These are phyloP conservation scores for Apiosordaria backusii DNA, from an alignment of 495 filamentous ascomycete genomes.

Conservation along the genomic window DNA sequence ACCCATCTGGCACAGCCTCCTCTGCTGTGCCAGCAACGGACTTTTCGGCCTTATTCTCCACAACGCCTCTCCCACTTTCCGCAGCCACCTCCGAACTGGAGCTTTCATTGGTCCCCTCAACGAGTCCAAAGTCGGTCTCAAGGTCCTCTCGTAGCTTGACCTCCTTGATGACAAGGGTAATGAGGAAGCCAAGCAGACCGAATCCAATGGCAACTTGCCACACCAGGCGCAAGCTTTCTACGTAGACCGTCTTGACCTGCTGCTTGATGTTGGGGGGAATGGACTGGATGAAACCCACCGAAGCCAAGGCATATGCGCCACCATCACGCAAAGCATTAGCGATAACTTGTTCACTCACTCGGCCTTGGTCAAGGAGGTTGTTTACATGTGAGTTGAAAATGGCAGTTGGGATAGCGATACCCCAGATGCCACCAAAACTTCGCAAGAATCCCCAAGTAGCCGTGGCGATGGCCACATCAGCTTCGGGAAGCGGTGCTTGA, in stretches of 20 bases:
- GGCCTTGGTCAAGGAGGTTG: not conserved
- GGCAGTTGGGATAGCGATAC: constrained; percentile 45
- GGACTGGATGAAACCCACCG: not conserved
- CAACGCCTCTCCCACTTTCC: not conserved
- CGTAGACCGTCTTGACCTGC: constrained; percentile 2
- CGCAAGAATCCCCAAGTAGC: constrained; percentile 47
- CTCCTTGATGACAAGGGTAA: not conserved
- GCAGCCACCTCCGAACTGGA: not conserved
- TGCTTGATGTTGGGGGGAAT: not conserved
- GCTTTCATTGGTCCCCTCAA: not conserved
- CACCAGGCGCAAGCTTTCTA: not conserved
- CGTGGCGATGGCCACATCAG: constrained; percentile 41
- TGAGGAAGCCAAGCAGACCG: not conserved
- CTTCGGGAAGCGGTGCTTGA: constrained; percentile 35
- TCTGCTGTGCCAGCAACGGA: not conserved
- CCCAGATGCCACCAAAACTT: constrained; percentile 49
- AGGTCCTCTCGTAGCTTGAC: not conserved
- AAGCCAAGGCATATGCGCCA: constrained; percentile 1
- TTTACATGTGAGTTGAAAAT: constrained; percentile 42
- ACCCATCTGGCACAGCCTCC: not conserved
- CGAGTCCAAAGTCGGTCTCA: constrained; percentile 1
- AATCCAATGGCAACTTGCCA: constrained; percentile 1
- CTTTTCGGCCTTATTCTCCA: not conserved
- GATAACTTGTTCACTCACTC: not conserved
- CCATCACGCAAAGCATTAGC: not conserved